A percentile compares a stretch with the other conserved stretches of the same genome.
Evolutionary conservation across 352 stramenopile genomes (phyloP).

Genomic region (Globisporangium camurandrum): DNA sequence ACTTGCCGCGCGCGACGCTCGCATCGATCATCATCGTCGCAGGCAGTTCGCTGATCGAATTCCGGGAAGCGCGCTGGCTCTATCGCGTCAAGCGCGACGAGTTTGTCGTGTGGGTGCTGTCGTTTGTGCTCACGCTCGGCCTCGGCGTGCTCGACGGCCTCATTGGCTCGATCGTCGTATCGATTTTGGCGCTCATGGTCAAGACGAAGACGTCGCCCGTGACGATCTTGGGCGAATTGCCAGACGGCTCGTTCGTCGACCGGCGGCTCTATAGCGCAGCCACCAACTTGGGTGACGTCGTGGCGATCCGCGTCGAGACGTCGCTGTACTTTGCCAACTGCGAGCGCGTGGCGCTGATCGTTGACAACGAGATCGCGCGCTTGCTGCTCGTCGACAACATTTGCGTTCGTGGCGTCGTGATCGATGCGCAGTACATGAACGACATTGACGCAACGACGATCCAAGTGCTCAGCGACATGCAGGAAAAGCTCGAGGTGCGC

Average conservation of each 20-base stretch:
- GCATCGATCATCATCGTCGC: conserved; percentile 87
- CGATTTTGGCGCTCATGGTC: conserved; percentile 44
- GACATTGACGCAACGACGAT: conserved; percentile 57
- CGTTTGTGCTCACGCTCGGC: conserved; percentile 36
- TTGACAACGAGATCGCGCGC: conserved; percentile 32
- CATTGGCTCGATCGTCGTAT: conserved; percentile 46
- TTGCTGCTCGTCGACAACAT: conserved; percentile 18
- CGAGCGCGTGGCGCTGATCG: conserved; percentile 26
- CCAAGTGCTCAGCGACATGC: conserved; percentile 43
- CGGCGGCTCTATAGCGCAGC: conserved; percentile 22
- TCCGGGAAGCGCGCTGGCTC: conserved; percentile 72
- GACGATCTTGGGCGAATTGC: conserved; percentile 37
- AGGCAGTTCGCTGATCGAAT: conserved; percentile 84
- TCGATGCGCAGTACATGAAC: conserved; percentile 42
- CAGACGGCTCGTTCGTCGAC: conserved; percentile 21
- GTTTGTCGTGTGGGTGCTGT: conserved; percentile 52
- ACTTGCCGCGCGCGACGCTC: conserved; percentile 79
- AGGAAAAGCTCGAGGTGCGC: conserved; percentile 42
- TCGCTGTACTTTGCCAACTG: conserved; percentile 60
- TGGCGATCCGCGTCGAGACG: conserved; percentile 39
- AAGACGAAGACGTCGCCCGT: conserved; percentile 42
- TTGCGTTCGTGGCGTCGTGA: conserved; percentile 24
- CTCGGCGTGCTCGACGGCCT: conserved; percentile 41
- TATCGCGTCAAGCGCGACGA: conserved; percentile 61
- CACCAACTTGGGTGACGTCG: conserved; percentile 18